Evolutionary conservation across 495 filamentous ascomycete species (phyloP).

Genomic region (Penicillium verhagenii): DNA sequence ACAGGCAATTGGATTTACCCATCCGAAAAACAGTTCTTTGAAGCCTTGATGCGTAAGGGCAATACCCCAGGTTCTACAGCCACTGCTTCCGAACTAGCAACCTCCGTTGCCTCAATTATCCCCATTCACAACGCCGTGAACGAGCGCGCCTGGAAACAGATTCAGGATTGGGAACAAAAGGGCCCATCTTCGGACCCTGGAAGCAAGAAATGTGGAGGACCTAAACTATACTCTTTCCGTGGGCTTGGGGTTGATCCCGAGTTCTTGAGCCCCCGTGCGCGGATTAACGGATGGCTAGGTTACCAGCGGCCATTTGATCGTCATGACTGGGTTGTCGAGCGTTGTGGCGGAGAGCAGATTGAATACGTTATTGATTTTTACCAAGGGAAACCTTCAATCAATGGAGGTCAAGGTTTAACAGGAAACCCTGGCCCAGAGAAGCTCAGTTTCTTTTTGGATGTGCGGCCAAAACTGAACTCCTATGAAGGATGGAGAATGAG

Average conservation of each 20-base stretch:
- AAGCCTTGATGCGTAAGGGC: conserved; percentile 84
- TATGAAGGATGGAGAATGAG: conserved; percentile 91
- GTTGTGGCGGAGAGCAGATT: conserved; percentile 76
- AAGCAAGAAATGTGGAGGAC: conserved; percentile 71
- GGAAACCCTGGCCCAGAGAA: conserved; percentile 55
- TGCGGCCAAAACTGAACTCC: conserved; percentile 89
- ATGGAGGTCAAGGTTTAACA: conserved; percentile 29
- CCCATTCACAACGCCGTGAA: conserved; percentile 98
- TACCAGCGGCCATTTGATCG: conserved; percentile 92
- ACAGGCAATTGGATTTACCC: conserved; percentile 96
- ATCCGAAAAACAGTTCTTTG: conserved; percentile 92
- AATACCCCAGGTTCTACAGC: conserved; percentile 42
- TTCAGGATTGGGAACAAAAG: conserved; percentile 77
- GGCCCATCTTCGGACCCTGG: conserved; percentile 48
- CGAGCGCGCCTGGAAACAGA: conserved; percentile 83
- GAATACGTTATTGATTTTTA: conserved; percentile 99
- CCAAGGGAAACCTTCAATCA: conserved; percentile 58
- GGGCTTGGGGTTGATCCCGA: conserved; percentile 61
- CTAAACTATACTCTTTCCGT: conserved; percentile 78
- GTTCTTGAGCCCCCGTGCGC: conserved; percentile 76
- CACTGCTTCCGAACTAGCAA: conserved; percentile 47
- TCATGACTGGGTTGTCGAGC: conserved; percentile 95
- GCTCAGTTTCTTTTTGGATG: conserved; percentile 91
- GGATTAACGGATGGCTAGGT: conserved; percentile 76
- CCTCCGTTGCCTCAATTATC: conserved; percentile 84